These are phyloP conservation scores for Rubus idaeus DNA, from an alignment of 306 rosid species.

Conservation along the genomic window DNA sequence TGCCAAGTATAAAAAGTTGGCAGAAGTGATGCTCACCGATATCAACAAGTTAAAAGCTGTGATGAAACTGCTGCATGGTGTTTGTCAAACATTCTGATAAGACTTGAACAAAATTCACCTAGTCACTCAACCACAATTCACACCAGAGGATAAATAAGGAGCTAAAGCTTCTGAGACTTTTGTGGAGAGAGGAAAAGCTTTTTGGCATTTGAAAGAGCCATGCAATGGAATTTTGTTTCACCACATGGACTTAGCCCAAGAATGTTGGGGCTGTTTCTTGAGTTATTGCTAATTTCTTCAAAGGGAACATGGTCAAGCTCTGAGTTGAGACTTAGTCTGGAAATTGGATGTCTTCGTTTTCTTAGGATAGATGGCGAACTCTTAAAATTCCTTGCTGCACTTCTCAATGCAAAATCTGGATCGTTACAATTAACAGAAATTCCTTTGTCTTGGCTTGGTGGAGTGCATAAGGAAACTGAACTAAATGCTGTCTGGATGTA, in stretches of 20 bases:
- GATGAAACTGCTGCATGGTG: not conserved
- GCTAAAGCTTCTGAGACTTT: slow-evolving; percentile 9
- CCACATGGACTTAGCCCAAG: not conserved
- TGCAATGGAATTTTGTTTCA: not conserved
- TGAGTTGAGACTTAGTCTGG: not conserved
- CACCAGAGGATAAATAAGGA: not conserved
- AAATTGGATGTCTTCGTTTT: slow-evolving; percentile 14
- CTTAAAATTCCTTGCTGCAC: slow-evolving; percentile 25
- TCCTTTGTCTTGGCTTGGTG: slow-evolving; percentile 12
- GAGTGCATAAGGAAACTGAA: not conserved
- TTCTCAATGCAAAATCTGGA: slow-evolving; percentile 20
- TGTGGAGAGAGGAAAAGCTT: not conserved
- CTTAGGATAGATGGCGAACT: slow-evolving; percentile 39
- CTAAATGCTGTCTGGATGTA: not conserved
- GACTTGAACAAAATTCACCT: not conserved
- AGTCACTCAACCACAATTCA: not conserved
- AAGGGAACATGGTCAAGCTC: not conserved
- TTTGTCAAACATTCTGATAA: not conserved
- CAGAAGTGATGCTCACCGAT: not conserved
- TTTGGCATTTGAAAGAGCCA: not conserved
- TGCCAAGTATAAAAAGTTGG: not conserved
- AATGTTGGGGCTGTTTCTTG: not conserved
- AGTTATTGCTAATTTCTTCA: not conserved
- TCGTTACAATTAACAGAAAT: not conserved
- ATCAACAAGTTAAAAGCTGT: not conserved